Evolutionary conservation across 306 rosid species (phyloP), one percentile per base, ranked within the genome.

Genomic region (Rosa chinensis): DNA sequence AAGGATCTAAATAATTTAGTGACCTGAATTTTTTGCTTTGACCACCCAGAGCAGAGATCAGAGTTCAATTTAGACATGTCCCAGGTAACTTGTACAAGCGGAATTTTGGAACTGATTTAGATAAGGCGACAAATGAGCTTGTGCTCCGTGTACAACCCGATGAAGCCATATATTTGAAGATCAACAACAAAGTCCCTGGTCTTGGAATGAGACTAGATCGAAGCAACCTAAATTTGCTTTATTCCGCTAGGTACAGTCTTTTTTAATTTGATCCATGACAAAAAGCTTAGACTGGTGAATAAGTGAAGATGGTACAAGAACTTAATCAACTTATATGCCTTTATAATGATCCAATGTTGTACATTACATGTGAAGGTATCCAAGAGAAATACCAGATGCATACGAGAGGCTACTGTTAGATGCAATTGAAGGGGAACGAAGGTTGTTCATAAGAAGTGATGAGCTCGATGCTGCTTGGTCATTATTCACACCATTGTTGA

Each of bases 131-230:
- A 4, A 95, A 95, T 73, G 99, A 95, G 91, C 99, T 95, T 43
- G 96, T 95, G 78, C 91, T 95, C 73, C 97, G 97, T 44, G 97
- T 95, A n/a, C 99, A 95, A 78, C 99, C 99, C 43, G 90, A 95
- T 78, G 99, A 95, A 83, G 97, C 98, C 72, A 93, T 95, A 82
- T 93, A 89, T 84, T 84, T 95, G 92, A 95, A 93, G 91, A 90
- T 95, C 92, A 95, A 95, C 86, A 95, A 95, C 86, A 92, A 95
- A 84, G 90, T 95, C 76, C 99, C 99, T 44, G 99, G 99, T 81
- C 93, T 95, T 6, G 98, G 98, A 72, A 95, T 95, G 99, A 87
- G 97, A 89, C 76, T 95, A 77, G 99, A 95, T 85, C 90, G 96
- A 77, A 92, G 98, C 66, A 94, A 92, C 84, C 87, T 95, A 11